A percentile compares a stretch with the other conserved stretches of the same genome.
Conservation (phyloP, 495 filamentous ascomycete species). For the Oidiodendron maius region DNA sequence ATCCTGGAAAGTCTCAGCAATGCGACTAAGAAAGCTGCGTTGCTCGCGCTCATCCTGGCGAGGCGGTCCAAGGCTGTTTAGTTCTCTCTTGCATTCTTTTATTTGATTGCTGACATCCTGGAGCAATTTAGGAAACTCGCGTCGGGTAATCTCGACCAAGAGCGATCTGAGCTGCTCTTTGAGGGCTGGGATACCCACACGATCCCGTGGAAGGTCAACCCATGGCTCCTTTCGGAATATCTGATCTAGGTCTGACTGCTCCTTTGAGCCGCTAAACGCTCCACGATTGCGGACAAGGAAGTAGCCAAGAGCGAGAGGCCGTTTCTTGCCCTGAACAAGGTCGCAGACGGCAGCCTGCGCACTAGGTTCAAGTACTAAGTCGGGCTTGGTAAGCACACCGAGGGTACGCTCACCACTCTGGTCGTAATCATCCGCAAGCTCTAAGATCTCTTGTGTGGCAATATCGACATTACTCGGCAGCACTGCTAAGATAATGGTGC, state of each 20-base stretch:
- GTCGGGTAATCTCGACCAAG: constrained; percentile 38
- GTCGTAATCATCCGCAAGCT: constrained; percentile 45
- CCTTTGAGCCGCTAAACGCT: constrained; percentile 6
- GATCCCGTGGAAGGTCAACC: constrained; percentile 36
- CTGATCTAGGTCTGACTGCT: constrained; percentile 28
- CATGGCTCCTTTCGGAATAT: constrained; percentile 36
- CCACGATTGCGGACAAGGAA: constrained; percentile 50
- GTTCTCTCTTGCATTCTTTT: constrained; percentile 22
- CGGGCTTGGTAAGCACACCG: constrained; percentile 56
- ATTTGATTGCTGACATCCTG: constrained; percentile 38
- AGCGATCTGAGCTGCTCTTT: constrained; percentile 35
- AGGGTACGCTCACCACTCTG: constrained; percentile 44
- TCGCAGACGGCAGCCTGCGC: constrained; percentile 37
- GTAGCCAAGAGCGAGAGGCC: constrained; percentile 46
- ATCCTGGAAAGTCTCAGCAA: constrained; percentile 15
- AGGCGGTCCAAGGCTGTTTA: constrained; percentile 36
- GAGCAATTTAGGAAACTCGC: constrained; percentile 46
- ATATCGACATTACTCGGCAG: constrained; percentile 55
- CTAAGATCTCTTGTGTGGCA: constrained; percentile 55
- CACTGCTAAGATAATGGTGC: constrained; percentile 54
- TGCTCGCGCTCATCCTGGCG: constrained; percentile 11
- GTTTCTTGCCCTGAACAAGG: constrained; percentile 37
- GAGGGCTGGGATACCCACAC: constrained; percentile 45
- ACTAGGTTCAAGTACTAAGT: constrained; percentile 45
- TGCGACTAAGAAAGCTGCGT: constrained; percentile 5